Conservation (phyloP, 2,329 filamentous ascomycete genomes). For the Fusarium guadeloupense region DNA sequence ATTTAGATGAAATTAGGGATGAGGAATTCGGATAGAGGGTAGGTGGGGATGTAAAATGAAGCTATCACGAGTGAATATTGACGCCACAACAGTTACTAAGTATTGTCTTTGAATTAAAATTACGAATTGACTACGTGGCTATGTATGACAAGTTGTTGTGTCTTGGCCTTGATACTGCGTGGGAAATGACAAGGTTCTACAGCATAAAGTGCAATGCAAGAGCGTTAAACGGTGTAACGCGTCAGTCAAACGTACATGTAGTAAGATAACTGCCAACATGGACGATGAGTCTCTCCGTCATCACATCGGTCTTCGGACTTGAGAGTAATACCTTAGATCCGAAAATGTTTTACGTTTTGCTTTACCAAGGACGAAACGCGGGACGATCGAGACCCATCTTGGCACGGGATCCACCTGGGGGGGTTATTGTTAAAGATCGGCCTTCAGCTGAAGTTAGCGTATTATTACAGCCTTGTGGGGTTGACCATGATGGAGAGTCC, state of each 20-base stretch:
- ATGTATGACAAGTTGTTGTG: slow-evolving; percentile 12
- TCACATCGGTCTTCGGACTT: slow-evolving; percentile 14
- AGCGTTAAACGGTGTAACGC: slow-evolving; percentile 7
- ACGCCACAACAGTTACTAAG: too few relatives aligned
- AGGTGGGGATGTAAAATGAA: slow-evolving; percentile 13
- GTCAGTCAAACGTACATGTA: slow-evolving; percentile 3
- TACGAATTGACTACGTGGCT: neutral
- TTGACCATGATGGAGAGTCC: neutral
- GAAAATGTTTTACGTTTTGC: too few relatives aligned
- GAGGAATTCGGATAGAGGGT: too few relatives aligned
- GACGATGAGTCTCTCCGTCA: neutral
- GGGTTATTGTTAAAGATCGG: neutral
- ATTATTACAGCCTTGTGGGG: neutral
- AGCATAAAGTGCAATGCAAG: slow-evolving; percentile 3
- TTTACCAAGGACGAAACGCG: neutral
- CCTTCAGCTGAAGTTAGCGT: too few relatives aligned
- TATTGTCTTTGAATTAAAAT: too few relatives aligned
- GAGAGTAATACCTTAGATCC: neutral
- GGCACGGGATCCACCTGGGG: slow-evolving; percentile 24
- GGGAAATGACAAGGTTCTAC: slow-evolving; percentile 13
- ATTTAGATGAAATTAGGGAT: too few relatives aligned
- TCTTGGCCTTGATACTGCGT: neutral
- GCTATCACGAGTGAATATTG: slow-evolving; percentile 18
- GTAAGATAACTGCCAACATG: neutral
- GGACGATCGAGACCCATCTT: slow-evolving; percentile 20